Evolutionary conservation across 371 early-diverging fungal species (phyloP).

Genomic region (Entomophthora muscae): DNA sequence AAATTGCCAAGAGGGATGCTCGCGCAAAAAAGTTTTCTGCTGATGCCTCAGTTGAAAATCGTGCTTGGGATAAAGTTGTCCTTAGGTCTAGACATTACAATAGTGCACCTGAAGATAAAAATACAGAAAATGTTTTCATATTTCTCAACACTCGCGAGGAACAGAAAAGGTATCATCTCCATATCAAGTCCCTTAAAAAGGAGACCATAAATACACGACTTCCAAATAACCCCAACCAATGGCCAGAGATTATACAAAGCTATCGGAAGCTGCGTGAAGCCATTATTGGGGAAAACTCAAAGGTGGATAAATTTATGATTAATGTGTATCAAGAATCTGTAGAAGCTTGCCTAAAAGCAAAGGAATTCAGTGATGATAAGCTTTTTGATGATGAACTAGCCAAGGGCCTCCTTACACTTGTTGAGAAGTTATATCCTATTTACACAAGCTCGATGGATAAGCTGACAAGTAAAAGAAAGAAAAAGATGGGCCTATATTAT

Average conservation of each 20-base stretch:
- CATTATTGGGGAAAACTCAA: not conserved
- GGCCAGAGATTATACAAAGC: not conserved
- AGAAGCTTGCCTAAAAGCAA: not conserved
- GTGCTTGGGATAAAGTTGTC: not conserved
- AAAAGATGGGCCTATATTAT: not conserved
- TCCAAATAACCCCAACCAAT: not conserved
- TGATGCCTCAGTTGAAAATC: not conserved
- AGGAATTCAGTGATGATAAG: not conserved
- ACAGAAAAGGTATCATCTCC: not conserved
- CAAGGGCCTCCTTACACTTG: not conserved
- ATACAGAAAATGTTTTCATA: not conserved
- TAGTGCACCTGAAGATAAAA: not conserved
- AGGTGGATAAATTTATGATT: not conserved
- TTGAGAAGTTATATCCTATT: not conserved
- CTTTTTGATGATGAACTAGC: not conserved
- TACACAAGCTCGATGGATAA: not conserved
- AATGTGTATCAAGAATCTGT: not conserved
- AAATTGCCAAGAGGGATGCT: not conserved
- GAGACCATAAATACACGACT: not conserved
- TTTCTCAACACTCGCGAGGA: not conserved
- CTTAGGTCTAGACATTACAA: not conserved
- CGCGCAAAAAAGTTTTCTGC: not conserved
- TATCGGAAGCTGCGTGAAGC: not conserved
- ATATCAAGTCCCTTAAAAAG: not conserved
- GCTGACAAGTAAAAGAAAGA: not conserved